Base-by-base conservation (phyloP, 192 early-diverging fungal species). In the Umbelopsis ramanniana region DNA sequence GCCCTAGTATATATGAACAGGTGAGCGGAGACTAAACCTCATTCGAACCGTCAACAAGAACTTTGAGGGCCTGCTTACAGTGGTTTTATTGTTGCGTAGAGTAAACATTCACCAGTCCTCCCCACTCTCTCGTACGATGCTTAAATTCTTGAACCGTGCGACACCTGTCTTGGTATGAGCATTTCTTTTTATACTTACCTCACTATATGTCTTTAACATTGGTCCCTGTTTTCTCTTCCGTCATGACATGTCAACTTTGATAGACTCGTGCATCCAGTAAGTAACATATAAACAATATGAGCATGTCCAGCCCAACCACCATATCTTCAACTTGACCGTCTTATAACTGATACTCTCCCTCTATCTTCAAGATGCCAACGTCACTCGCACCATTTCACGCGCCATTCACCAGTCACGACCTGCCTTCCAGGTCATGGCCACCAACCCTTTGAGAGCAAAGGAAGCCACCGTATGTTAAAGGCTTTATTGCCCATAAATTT, bases 341-440 rank as follows among this genome's bases (percentile, higher is more conserved):
- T 35, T 21, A 15, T 40, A 40, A 29, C 24, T 4, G 5, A n/a
- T 72, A 14, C 29, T 2, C 43, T 53, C 19, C 2, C n/a, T 19
- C 21, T 47, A 40, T 10, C 26, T 48, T n/a, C 8, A 69, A n/a
- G 47, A 40, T 38, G 52, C 69, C 6, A 53, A 24, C 21, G 37
- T 50, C 21, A 55, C 52, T 63, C 57, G 57, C 17, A n/a, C 57
- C 26, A 63, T 63, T 35, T 37, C 57, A 37, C 57, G 57, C 57
- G 57, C 57, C 11, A 63, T 96, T 81, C 91, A 92, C 77, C 77
- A 82, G 68, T 87, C 91, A 60, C 80, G 86, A 68, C 84, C 83
- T 74, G 81, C 89, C 45, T 79, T 80, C 76, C 85, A 88, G 70
- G 87, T 96, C 48, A 86, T 91, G 66, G 84, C 91, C 54, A 89